phyloP scores from a whole-genome alignment of 169 alveolate genomes.

The Eimeria falciformis region DNA sequence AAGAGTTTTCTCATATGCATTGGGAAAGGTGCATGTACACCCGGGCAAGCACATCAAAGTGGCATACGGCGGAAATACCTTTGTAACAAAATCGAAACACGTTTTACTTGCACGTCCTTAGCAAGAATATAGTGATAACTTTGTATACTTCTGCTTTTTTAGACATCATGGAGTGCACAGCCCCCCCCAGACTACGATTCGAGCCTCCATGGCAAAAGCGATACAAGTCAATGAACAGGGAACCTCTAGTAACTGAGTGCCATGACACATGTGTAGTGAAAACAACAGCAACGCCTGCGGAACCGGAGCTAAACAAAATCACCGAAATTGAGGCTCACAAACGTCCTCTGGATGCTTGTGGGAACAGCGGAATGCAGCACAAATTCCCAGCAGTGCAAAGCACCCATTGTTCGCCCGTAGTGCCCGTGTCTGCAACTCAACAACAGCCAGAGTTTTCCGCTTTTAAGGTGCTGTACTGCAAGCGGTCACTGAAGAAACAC shows the following conservation, averaged over 20 bases:
- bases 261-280: not conserved
- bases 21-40: too few species aligned
- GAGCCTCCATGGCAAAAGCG: too few species aligned
- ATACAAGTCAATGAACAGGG: too few species aligned
- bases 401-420: not conserved
- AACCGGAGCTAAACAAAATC: not conserved
- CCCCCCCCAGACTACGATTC: too few species aligned
- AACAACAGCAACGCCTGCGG: not conserved
- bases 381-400: not conserved
- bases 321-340: not conserved
- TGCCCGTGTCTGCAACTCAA: not conserved
- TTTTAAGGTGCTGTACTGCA: slow-evolving; percentile 49
- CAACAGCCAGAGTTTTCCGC: not conserved
- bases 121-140: too few species aligned
- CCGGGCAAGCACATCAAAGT: too few species aligned
- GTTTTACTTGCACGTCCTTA: too few species aligned
- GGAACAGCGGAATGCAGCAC: not conserved
- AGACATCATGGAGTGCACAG: too few species aligned
- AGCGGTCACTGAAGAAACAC: slow-evolving; percentile 64
- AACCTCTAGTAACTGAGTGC: not conserved
- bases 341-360: not conserved
- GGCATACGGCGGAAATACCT: too few species aligned
- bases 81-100: too few species aligned
- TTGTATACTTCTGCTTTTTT: too few species aligned
- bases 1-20: too few species aligned